These are phyloP conservation scores for Fusarium sp. DNA, from an alignment of 2,329 filamentous ascomycete species.

Conservation along the genomic window DNA sequence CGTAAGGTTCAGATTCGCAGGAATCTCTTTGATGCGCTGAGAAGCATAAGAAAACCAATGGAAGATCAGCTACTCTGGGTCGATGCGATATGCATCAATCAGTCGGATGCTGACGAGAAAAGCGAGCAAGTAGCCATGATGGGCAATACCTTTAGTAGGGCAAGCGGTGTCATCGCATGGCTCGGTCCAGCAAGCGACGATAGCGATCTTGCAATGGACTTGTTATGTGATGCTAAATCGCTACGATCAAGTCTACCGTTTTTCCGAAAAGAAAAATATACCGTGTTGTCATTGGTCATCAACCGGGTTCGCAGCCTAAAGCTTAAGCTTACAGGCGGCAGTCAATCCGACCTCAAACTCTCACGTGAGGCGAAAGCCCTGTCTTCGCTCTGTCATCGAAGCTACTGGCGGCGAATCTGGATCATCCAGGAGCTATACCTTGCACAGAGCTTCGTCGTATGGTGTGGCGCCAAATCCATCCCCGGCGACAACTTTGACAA, in stretches of 20 bases:
- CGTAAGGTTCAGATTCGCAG: background rate
- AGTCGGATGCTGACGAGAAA: background rate
- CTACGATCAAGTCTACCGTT: background rate
- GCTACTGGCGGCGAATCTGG: background rate
- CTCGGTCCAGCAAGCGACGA: background rate
- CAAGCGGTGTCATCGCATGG: background rate
- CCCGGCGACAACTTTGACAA: too few relatives aligned
- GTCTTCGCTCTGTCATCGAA: background rate
- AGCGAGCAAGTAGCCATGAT: background rate
- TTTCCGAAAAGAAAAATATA: fast-evolving
- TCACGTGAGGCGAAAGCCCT: fast-evolving
- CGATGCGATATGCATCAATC: background rate
- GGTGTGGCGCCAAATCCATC: background rate
- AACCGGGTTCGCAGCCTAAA: too few relatives aligned
- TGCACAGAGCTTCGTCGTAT: background rate
- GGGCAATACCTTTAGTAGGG: fast-evolving
- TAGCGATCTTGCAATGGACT: background rate
- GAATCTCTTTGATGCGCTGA: background rate
- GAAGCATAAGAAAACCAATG: background rate
- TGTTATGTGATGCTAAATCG: fast-evolving
- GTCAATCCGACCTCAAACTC: too few relatives aligned
- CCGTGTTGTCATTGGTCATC: too few relatives aligned
- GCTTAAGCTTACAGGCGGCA: too few relatives aligned
- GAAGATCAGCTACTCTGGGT: background rate
- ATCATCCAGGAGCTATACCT: background rate